A percentile compares a stretch with the other conserved stretches of the same genome.
Conservation (phyloP, 306 rosid species). For the Cercis canadensis region DNA sequence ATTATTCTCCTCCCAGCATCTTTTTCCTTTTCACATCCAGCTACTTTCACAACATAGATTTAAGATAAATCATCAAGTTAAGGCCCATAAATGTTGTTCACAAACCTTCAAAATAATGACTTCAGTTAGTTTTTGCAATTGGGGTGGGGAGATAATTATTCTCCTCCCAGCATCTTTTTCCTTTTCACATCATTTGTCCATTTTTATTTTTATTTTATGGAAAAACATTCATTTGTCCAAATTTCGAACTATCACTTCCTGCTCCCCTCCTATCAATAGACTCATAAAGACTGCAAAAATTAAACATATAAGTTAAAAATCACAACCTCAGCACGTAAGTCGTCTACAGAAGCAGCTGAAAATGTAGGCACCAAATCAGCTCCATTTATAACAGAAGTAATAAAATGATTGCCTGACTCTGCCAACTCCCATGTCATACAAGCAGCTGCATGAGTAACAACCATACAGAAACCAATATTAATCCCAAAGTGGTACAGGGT, state of each 20-base stretch:
- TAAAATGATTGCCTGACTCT: slow-evolving; percentile 76
- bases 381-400: slow-evolving; percentile 89
- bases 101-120: background rate
- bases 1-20: too few species aligned
- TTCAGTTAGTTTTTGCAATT: too few species aligned
- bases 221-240: too few species aligned
- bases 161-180: too few species aligned
- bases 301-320: slow-evolving; percentile 18
- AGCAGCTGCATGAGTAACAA: slow-evolving; percentile 73
- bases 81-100: slow-evolving; percentile 2
- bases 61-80: background rate
- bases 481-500: slow-evolving; percentile 29
- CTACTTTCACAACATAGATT: slow-evolving; percentile 12
- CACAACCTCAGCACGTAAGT: slow-evolving; percentile 86
- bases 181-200: too few species aligned
- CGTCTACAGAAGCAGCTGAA: slow-evolving; percentile 96
- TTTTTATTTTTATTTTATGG: too few species aligned
- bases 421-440: slow-evolving; percentile 99
- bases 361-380: slow-evolving; percentile 97
- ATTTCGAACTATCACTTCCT: background rate
- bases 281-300: slow-evolving; percentile 13
- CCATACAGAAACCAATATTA: slow-evolving; percentile 36
- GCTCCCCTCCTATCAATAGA: background rate
- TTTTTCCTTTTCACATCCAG: background rate
- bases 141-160: too few species aligned